A percentile compares a stretch with the other conserved stretches of the same genome.
These are phyloP conservation scores for Nematocida sp. DNA, from an alignment of 371 early-diverging fungal genomes.

Conservation along the genomic window DNA sequence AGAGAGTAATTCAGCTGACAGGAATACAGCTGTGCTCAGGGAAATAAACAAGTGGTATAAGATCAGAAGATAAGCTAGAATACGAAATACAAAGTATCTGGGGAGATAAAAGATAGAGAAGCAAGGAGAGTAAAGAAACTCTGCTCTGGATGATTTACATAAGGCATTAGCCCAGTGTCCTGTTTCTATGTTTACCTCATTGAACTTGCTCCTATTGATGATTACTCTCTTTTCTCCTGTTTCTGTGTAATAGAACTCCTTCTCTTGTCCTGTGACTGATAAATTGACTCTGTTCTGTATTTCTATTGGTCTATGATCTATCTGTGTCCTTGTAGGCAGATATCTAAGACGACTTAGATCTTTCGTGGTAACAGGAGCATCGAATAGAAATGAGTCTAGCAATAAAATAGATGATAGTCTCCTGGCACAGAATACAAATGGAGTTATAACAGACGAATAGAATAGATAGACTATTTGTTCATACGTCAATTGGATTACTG, in stretches of 20 bases:
- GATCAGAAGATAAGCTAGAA: not conserved
- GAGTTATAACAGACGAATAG: too few relatives aligned
- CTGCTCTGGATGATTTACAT: not conserved
- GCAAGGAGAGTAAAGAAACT: conserved; percentile 17
- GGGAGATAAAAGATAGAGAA: conserved; percentile 25
- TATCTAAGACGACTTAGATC: conserved; percentile 3
- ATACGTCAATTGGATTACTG: too few relatives aligned
- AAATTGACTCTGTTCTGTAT: not conserved
- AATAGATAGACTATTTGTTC: too few relatives aligned
- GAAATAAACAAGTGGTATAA: too few relatives aligned
- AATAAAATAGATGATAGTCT: not conserved
- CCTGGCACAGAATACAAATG: too few relatives aligned
- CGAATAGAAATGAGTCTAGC: conserved; percentile 21
- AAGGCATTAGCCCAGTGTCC: not conserved
- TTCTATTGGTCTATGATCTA: conserved; percentile 5
- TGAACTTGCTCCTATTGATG: not conserved
- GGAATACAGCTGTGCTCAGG: too few relatives aligned
- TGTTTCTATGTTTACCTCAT: not conserved
- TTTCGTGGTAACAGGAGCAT: not conserved
- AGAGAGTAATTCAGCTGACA: too few relatives aligned
- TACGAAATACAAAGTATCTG: not conserved
- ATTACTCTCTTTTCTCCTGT: not conserved
- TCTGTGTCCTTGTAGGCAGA: not conserved
- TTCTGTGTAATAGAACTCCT: conserved; percentile 7
- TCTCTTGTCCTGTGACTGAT: conserved; percentile 11